Base-by-base conservation (phyloP, 768 basidiomycete genomes). In the Pulveroboletus sp. region DNA sequence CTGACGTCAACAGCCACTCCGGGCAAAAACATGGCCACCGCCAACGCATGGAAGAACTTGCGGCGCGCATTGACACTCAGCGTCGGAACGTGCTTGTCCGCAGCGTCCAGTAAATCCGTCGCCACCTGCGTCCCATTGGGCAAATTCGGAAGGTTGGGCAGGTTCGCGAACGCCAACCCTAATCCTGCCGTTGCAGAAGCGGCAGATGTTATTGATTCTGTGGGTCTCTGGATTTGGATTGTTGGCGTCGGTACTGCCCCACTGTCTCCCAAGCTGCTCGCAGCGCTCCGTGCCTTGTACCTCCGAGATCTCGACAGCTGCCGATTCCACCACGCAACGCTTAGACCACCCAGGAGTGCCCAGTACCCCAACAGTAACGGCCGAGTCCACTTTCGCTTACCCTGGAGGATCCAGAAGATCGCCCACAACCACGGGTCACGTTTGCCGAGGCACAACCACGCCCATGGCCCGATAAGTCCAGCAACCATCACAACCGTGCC, bases 11-110 rank as follows among this genome's bases (percentile, higher is more conserved):
- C 68, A 1, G 85, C 90, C 50, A 98, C 82, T 0, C 97, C 97
- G 7, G 97, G 97, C 27, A 95, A 72, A 63, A 99, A 97, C 94
- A 98, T 97, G 24, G 90, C 76, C 39, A 98, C 94, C 2, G 95
- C 92, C 45, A 98, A 74, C 20, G 84, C 93, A 70, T 99, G 97
- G 71, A 99, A 99, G 69, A 89, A 97, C 69, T 99, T 99, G 43
- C 97, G 78, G 51, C 97, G 78, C 21, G 89, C 90, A 66, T 99
- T 98, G 55, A 97, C 72, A 40, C 87, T 82, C 47, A 98, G 72
- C 45, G 90, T 92, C 19, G 94, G 93, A 51, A 95, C 87, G 52
- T 82, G 85, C 67, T 93, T 92, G 68, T 94, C 88, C 2, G 92
- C 90, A 39, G 89, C 89, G 62, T 94, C 90, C 55, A 92, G 69